phyloP scores from a whole-genome alignment of 1,284 basidiomycete genomes.

The Cutaneotrichosporon mucoides region DNA sequence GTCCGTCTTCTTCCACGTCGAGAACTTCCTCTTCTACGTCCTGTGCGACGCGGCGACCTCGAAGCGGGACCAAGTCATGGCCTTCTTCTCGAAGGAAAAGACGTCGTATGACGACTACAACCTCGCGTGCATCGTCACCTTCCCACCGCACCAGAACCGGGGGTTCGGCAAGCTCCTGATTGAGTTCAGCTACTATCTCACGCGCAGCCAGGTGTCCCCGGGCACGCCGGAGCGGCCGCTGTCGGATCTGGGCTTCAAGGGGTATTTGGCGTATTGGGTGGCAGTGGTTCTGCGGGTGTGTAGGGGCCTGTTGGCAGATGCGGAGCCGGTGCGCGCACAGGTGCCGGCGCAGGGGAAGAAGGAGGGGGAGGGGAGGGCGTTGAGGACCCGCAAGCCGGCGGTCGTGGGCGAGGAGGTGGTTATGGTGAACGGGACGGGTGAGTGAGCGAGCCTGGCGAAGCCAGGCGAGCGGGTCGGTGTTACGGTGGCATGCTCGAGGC shows the following conservation, averaged over 20 bases:
- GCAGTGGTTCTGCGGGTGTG: slow-evolving; percentile 79
- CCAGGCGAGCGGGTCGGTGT: too few relatives aligned
- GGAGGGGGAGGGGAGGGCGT: slow-evolving; percentile 13
- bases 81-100: slow-evolving; percentile 99
- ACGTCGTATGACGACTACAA: slow-evolving; percentile 95
- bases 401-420: slow-evolving; percentile 8
- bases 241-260: slow-evolving; percentile 84
- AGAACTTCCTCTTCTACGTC: slow-evolving; percentile 78
- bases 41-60: slow-evolving; percentile 75
- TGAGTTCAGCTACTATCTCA: slow-evolving; percentile 96
- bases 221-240: slow-evolving; percentile 94
- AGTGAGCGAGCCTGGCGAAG: background rate
- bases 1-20: slow-evolving; percentile 86
- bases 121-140: slow-evolving; percentile 90
- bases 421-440: slow-evolving; percentile 21
- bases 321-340: background rate
- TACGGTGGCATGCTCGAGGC: too few relatives aligned
- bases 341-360: background rate
- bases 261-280: slow-evolving; percentile 90
- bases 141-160: slow-evolving; percentile 86
- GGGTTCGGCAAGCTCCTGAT: slow-evolving; percentile 95
- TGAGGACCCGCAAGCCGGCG: slow-evolving; percentile 12
- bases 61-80: slow-evolving; percentile 74
- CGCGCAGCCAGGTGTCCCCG: slow-evolving; percentile 59
- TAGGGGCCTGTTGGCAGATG: slow-evolving; percentile 51